Percentiles rank a stretch among this genome's conserved stretches.
These are phyloP conservation scores for Solanum appendiculatum DNA, from an alignment of 257 asterid genomes.

Conservation along the genomic window DNA sequence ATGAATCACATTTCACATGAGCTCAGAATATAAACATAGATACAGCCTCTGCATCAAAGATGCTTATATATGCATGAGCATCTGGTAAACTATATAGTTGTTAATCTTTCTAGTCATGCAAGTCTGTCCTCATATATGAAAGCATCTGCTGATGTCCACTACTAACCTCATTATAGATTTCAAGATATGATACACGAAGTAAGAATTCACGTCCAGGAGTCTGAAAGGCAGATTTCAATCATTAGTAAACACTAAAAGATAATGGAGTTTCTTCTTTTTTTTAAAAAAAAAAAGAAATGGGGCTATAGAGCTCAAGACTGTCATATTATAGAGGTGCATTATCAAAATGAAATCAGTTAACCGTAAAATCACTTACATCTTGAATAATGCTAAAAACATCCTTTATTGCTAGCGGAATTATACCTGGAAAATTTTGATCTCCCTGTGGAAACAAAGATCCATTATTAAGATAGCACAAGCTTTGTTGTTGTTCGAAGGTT, in stretches of 20 bases:
- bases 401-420: slow-evolving; percentile 92
- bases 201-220: slow-evolving; percentile 97
- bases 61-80: background rate
- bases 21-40: background rate
- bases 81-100: background rate
- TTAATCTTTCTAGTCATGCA: background rate
- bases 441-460: slow-evolving; percentile 44
- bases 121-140: background rate
- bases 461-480: slow-evolving; percentile 5
- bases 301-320: background rate
- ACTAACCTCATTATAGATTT: slow-evolving; percentile 97
- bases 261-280: background rate
- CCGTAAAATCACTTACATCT: slow-evolving; percentile 58
- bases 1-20: background rate
- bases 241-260: background rate
- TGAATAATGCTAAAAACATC: slow-evolving; percentile 98
- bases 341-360: background rate
- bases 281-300: background rate
- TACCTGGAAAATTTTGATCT: slow-evolving; percentile 84
- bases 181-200: slow-evolving; percentile 96
- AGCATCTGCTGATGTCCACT: background rate
- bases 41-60: background rate
- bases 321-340: background rate
- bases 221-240: slow-evolving; percentile 37
- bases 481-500: background rate